Conservation (phyloP, 2,329 filamentous ascomycete species). For the Aspergillus fumigatiaffinis region DNA sequence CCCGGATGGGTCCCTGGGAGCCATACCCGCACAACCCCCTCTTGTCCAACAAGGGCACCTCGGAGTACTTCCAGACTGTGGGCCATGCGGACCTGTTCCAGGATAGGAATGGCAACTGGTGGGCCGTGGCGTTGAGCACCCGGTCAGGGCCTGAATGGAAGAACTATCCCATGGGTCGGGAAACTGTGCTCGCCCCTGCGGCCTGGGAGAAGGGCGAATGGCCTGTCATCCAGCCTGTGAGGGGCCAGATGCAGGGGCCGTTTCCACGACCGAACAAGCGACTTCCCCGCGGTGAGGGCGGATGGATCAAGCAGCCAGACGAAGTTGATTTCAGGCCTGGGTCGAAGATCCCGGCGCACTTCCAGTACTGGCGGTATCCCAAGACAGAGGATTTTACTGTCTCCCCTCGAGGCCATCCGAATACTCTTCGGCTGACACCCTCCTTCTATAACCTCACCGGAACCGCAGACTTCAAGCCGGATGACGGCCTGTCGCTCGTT, state of each 20-base stretch:
- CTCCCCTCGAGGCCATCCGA: slow-evolving; percentile 41
- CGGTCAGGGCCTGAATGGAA: slow-evolving; percentile 33
- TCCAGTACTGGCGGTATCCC: slow-evolving; percentile 56
- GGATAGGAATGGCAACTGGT: slow-evolving; percentile 51
- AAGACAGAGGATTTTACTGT: slow-evolving; percentile 41
- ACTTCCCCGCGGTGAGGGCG: slow-evolving; percentile 20
- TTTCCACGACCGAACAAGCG: slow-evolving; percentile 11
- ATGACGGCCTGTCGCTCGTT: slow-evolving; percentile 7
- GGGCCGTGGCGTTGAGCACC: slow-evolving; percentile 48
- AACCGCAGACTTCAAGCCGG: slow-evolving; percentile 30
- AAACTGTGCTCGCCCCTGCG: slow-evolving; percentile 49
- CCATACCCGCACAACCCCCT: slow-evolving; percentile 39
- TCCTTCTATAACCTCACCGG: slow-evolving; percentile 54
- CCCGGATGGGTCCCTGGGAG: slow-evolving; percentile 39
- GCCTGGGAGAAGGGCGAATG: slow-evolving; percentile 49
- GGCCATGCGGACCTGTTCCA: slow-evolving; percentile 57
- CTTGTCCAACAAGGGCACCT: slow-evolving; percentile 38
- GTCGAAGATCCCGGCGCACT: slow-evolving; percentile 49
- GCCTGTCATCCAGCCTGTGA: slow-evolving; percentile 32
- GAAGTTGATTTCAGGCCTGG: slow-evolving; percentile 45
- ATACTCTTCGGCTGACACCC: slow-evolving; percentile 47
- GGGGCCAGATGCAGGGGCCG: slow-evolving; percentile 11
- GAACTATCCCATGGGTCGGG: slow-evolving; percentile 53
- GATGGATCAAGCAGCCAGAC: slow-evolving; percentile 44
- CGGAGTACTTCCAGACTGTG: slow-evolving; percentile 48